These are phyloP conservation scores for Mucor lusitanicus DNA, from an alignment of 371 early-diverging fungal genomes.

Conservation along the genomic window DNA sequence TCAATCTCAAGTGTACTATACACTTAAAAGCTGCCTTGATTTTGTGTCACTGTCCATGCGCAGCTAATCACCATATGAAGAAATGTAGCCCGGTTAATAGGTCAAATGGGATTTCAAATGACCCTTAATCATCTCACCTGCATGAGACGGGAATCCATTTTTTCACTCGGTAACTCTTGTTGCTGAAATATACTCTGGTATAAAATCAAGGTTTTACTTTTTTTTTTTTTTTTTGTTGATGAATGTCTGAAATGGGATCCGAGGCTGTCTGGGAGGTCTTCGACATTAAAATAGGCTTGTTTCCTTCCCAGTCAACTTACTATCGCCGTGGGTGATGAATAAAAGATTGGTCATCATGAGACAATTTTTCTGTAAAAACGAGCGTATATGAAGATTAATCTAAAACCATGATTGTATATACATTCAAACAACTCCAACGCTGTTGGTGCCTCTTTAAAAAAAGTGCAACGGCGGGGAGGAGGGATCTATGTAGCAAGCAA, in stretches of 20 bases:
- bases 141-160: background rate
- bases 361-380: background rate
- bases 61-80: background rate
- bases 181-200: too few relatives aligned
- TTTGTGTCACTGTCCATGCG: too few relatives aligned
- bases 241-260: background rate
- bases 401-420: background rate
- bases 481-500: background rate
- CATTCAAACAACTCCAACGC: background rate
- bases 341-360: background rate
- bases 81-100: background rate
- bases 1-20: too few relatives aligned
- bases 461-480: background rate
- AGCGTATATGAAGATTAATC: background rate
- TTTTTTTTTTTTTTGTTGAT: background rate
- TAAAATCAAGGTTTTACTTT: background rate
- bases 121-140: background rate
- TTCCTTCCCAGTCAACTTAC: background rate
- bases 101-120: background rate
- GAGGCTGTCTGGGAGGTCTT: background rate
- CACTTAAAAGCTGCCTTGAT: too few relatives aligned
- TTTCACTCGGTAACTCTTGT: too few relatives aligned
- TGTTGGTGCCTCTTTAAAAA: background rate
- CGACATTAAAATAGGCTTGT: background rate
- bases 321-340: background rate